Evolutionary conservation across 306 rosid genomes (phyloP).

Genomic region (Cicer judaicum): DNA sequence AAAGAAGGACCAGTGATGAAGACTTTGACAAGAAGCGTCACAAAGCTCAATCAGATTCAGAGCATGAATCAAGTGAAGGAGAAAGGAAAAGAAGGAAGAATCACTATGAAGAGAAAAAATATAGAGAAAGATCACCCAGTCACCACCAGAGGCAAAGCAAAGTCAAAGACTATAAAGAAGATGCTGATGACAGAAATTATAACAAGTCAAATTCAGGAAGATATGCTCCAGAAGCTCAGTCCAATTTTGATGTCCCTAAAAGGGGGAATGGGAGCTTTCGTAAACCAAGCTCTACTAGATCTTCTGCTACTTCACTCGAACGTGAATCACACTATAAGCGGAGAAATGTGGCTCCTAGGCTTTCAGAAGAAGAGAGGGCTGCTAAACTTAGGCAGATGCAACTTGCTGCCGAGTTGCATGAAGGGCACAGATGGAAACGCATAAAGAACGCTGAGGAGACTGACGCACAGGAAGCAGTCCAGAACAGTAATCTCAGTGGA

Average conservation of each 20-base stretch:
- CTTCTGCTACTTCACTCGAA: conserved; percentile 41
- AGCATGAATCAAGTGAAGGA: conserved; percentile 42
- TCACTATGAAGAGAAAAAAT: conserved; percentile 17
- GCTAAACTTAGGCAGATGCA: conserved; percentile 88
- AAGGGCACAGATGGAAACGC: conserved; percentile 93
- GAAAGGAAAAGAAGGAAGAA: conserved; percentile 36
- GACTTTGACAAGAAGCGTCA: conserved; percentile 46
- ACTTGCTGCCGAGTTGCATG: conserved; percentile 90
- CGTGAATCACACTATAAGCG: conserved; percentile 58
- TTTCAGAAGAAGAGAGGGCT: conserved; percentile 88
- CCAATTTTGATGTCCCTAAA: conserved; percentile 42
- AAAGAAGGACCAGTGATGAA: conserved; percentile 46
- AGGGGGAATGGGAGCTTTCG: conserved; percentile 48
- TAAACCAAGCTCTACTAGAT: conserved; percentile 46
- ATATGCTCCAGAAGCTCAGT: conserved; percentile 48
- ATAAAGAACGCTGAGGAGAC: conserved; percentile 85
- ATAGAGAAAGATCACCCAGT: conserved; percentile 49
- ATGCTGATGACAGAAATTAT: conserved; percentile 49
- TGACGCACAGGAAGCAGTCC: conserved; percentile 70
- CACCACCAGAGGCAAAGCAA: conserved; percentile 50
- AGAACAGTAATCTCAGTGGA: conserved; percentile 47
- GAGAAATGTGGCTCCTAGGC: conserved; percentile 67
- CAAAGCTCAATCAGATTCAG: conserved; percentile 47
- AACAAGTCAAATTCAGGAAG: conserved; percentile 55
- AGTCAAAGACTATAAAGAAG: conserved; percentile 42